Evolutionary conservation across 2,329 filamentous ascomycete genomes (phyloP).

Genomic region (Colletotrichum cuscutae): DNA sequence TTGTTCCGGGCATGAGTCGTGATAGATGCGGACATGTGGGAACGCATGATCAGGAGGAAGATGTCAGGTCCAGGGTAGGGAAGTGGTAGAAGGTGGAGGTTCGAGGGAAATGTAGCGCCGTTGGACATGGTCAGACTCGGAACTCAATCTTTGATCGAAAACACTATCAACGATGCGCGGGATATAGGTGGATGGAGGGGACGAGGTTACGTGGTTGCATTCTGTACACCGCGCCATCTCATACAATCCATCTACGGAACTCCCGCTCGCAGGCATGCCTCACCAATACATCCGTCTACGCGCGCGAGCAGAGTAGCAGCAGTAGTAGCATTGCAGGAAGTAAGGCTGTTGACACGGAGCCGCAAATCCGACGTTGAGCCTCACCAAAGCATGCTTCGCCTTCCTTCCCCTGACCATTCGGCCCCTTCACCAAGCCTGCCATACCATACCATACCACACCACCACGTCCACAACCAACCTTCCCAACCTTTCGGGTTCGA

Average conservation of each 20-base stretch:
- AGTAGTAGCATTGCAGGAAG: background rate
- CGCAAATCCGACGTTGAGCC: background rate
- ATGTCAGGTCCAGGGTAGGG: background rate
- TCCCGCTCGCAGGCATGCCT: too few relatives aligned
- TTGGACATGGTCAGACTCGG: background rate
- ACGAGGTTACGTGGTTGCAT: background rate
- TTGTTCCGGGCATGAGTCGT: background rate
- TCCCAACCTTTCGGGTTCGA: slow-evolving; percentile 27
- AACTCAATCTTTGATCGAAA: background rate
- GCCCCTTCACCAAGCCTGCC: background rate
- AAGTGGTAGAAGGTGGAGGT: background rate
- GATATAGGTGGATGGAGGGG: background rate
- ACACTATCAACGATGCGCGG: background rate
- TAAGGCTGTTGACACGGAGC: background rate
- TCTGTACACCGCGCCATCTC: background rate
- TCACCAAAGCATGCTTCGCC: background rate
- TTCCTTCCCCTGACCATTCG: background rate
- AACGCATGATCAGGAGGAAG: background rate
- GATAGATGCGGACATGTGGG: background rate
- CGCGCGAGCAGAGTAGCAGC: background rate
- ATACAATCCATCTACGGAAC: background rate
- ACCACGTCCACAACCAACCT: background rate
- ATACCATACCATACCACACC: background rate
- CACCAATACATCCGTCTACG: background rate
- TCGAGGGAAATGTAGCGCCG: background rate